phyloP scores from a whole-genome alignment of 768 basidiomycete genomes.

The Pulveroboletus sp. region DNA sequence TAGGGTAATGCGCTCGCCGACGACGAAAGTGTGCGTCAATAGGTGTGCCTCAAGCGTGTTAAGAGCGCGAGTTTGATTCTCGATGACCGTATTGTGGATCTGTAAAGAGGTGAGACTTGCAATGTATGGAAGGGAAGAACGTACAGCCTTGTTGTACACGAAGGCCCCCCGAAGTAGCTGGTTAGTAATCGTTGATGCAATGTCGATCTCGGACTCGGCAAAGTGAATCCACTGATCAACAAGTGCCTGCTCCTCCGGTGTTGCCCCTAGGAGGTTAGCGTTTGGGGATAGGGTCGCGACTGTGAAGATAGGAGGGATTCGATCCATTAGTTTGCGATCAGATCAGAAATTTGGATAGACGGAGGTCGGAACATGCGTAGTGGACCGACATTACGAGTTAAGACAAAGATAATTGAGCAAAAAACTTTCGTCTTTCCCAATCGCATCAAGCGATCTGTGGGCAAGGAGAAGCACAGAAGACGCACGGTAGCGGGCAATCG shows the following conservation, averaged over 20 bases:
- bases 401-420: slow-evolving; percentile 68
- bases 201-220: slow-evolving; percentile 59
- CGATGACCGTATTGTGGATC: slow-evolving; percentile 53
- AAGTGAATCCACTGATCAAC: slow-evolving; percentile 86
- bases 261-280: slow-evolving; percentile 67
- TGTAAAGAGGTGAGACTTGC: slow-evolving; percentile 23
- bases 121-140: slow-evolving; percentile 23
- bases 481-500: slow-evolving; percentile 90
- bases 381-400: slow-evolving; percentile 55
- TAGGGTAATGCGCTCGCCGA: slow-evolving; percentile 89
- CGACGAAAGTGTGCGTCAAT: slow-evolving; percentile 78
- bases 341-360: neutral
- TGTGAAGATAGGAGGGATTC: slow-evolving; percentile 28
- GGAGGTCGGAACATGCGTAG: slow-evolving; percentile 11
- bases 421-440: slow-evolving; percentile 23
- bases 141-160: slow-evolving; percentile 81
- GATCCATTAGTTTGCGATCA: slow-evolving; percentile 14
- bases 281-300: slow-evolving; percentile 77
- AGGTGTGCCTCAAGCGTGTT: slow-evolving; percentile 72
- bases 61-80: slow-evolving; percentile 54
- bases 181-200: slow-evolving; percentile 33
- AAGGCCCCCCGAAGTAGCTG: slow-evolving; percentile 44
- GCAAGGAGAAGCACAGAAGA: slow-evolving; percentile 20
- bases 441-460: slow-evolving; percentile 11
- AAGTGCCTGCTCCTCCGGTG: slow-evolving; percentile 61